phyloP scores from a whole-genome alignment of 495 filamentous ascomycete species.

The Penicillium simplicissimum region DNA sequence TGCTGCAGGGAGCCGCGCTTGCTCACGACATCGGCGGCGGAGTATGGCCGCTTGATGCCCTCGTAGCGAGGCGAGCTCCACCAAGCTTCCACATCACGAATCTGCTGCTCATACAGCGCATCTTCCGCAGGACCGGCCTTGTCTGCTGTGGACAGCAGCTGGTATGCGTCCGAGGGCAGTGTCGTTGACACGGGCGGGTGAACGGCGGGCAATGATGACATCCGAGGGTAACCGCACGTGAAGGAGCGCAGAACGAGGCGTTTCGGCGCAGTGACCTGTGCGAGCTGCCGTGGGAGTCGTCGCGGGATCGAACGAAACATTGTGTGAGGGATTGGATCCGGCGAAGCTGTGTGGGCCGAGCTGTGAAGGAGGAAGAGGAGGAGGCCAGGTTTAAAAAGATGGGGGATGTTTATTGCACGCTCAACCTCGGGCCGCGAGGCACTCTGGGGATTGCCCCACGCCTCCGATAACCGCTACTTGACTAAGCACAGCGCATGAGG shows the following conservation, averaged over 20 bases:
- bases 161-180: constrained; percentile 71
- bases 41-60: constrained; percentile 90
- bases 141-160: constrained; percentile 68
- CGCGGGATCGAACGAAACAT: constrained; percentile 43
- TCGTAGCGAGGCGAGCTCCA: constrained; percentile 80
- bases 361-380: constrained; percentile 3
- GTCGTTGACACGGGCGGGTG: constrained; percentile 57
- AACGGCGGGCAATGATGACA: constrained; percentile 46
- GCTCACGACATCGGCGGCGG: constrained; percentile 84
- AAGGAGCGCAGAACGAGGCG: constrained; percentile 38
- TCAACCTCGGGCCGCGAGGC: constrained; percentile 20
- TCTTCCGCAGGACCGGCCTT: constrained; percentile 82
- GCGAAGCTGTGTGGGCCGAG: not conserved
- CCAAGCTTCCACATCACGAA: constrained; percentile 83
- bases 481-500: not conserved
- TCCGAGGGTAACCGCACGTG: constrained; percentile 49
- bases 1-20: constrained; percentile 88
- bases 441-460: constrained; percentile 19
- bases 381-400: constrained; percentile 1
- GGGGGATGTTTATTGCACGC: constrained; percentile 2
- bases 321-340: not conserved
- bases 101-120: constrained; percentile 72
- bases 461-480: constrained; percentile 16
- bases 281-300: constrained; percentile 38
- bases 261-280: constrained; percentile 23